Evolutionary conservation across 108 stramenopile genomes (phyloP).

Genomic region (Pseudonitzschia delicatissima): DNA sequence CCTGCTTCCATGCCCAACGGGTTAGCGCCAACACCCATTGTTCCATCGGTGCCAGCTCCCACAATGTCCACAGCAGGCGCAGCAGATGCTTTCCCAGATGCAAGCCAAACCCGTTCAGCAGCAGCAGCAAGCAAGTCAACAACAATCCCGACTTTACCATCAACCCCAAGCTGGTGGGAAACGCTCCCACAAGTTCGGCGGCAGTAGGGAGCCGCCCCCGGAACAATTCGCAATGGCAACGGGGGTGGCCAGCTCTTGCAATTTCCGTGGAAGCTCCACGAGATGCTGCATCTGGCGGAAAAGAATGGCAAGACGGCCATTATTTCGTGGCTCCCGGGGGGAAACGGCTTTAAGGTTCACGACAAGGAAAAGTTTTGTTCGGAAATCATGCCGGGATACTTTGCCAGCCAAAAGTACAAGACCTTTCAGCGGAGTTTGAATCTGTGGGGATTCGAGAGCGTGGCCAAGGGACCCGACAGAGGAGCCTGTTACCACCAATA

Average conservation of each 20-base stretch:
- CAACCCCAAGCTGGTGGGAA: conserved; percentile 1
- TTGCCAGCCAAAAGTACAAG: conserved; percentile 61
- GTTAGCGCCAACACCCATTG: neutral
- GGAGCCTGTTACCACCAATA: conserved; percentile 49
- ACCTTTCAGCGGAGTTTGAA: conserved; percentile 64
- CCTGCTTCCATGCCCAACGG: no score
- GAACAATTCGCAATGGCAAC: neutral
- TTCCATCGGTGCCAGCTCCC: neutral
- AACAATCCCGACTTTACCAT: neutral
- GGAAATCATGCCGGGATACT: conserved; percentile 54
- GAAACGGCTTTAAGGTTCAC: conserved; percentile 63
- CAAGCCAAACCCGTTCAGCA: neutral
- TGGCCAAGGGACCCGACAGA: conserved; percentile 48
- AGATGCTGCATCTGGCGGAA: conserved; percentile 41
- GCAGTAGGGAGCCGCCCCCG: neutral
- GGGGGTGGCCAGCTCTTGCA: conserved; percentile 18
- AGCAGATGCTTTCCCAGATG: neutral
- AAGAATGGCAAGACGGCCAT: conserved; percentile 32
- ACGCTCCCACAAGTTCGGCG: neutral
- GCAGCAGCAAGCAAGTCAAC: neutral
- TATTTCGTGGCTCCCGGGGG: conserved; percentile 54
- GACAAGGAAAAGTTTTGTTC: conserved; percentile 57
- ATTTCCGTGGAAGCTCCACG: conserved; percentile 49
- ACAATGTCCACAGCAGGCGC: neutral
- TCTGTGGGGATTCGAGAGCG: conserved; percentile 55